Percentiles rank a stretch among this genome's conserved stretches.
Evolutionary conservation across 495 filamentous ascomycete genomes (phyloP).

Genomic region (Neurospora tetrasperma): DNA sequence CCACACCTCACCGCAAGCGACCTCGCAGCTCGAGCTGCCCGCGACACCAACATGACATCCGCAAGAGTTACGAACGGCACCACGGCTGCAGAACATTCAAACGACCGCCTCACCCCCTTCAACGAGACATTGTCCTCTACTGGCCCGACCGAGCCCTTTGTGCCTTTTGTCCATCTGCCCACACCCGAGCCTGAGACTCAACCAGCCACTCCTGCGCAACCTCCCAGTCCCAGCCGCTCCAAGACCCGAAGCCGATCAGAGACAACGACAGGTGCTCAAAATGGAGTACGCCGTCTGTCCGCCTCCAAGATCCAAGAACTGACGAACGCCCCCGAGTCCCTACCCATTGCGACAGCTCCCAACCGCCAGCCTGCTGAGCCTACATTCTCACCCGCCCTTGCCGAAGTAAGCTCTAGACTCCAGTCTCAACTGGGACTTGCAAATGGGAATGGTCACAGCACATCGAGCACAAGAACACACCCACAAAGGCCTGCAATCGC

Average conservation of each 20-base stretch:
- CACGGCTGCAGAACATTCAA: conserved; percentile 21
- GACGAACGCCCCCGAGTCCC: conserved; percentile 41
- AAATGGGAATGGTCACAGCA: background rate
- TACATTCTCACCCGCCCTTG: conserved; percentile 26
- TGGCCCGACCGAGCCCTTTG: background rate
- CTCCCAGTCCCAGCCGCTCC: background rate
- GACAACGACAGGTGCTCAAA: conserved; percentile 28
- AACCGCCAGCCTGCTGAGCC: conserved; percentile 15
- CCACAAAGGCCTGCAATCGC: conserved; percentile 10
- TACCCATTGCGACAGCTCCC: conserved; percentile 31
- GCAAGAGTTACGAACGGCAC: conserved; percentile 16
- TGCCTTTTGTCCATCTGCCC: background rate
- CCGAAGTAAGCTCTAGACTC: conserved; percentile 16
- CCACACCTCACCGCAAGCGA: conserved; percentile 5
- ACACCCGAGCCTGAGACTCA: background rate
- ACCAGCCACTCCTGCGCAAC: background rate
- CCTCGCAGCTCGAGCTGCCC: background rate
- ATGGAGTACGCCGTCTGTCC: conserved; percentile 42
- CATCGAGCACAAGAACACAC: background rate
- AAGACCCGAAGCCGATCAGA: conserved; percentile 21
- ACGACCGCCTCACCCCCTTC: conserved; percentile 23
- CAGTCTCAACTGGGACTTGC: background rate
- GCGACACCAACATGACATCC: conserved; percentile 1
- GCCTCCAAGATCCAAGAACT: conserved; percentile 46
- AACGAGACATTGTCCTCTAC: conserved; percentile 6